Conservation (phyloP, 768 basidiomycete species). For the Lactarius hengduanensis region DNA sequence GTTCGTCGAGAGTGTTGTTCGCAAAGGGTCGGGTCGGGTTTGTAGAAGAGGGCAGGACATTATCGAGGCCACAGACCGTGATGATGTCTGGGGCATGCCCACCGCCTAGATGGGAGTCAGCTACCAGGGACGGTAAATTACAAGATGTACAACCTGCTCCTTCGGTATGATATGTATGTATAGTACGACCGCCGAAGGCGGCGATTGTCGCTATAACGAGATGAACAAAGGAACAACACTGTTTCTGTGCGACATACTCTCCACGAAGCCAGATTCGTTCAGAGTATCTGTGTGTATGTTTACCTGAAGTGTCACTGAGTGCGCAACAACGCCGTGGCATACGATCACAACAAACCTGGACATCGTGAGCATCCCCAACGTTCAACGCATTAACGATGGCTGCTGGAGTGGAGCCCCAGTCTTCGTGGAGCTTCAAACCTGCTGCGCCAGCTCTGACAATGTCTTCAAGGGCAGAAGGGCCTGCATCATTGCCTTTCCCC, state of each 20-base stretch:
- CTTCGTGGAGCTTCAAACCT: constrained; percentile 95
- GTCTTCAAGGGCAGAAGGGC: constrained; percentile 69
- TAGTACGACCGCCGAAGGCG: constrained; percentile 87
- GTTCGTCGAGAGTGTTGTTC: constrained; percentile 91
- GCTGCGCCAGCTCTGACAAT: constrained; percentile 79
- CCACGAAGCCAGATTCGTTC: constrained; percentile 97
- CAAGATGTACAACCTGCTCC: constrained; percentile 66
- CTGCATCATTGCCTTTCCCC: constrained; percentile 94
- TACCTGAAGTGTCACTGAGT: constrained; percentile 44
- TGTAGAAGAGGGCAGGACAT: constrained; percentile 94
- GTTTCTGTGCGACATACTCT: constrained; percentile 53
- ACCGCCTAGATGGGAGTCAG: constrained; percentile 51
- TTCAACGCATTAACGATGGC: constrained; percentile 74
- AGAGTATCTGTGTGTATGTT: constrained; percentile 98
- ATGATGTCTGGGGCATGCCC: constrained; percentile 99
- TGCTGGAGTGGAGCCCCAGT: constrained; percentile 92
- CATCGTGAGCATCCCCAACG: constrained; percentile 87
- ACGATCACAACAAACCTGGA: constrained; percentile 59
- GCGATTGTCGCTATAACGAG: constrained; percentile 69
- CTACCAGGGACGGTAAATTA: neutral
- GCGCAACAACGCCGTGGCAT: no score
- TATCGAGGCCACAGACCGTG: constrained; percentile 85
- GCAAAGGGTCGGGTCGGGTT: constrained; percentile 95
- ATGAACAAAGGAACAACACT: neutral
- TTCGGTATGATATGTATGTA: constrained; percentile 97